Base-by-base conservation (phyloP, 2,329 filamentous ascomycete genomes). In the Hypoxylon sp. region DNA sequence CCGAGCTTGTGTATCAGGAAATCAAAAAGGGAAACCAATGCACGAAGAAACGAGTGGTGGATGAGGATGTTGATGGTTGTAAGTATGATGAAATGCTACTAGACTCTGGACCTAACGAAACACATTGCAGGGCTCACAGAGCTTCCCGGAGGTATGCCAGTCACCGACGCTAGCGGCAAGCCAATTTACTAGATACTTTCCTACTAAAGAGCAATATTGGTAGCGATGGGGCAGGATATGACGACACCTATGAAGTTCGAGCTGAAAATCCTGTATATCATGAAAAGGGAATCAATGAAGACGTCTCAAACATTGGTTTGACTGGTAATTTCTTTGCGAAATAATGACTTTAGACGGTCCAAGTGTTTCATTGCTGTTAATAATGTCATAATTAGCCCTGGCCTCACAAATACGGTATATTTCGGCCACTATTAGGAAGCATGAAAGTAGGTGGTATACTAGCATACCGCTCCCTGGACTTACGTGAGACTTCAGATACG, bases 131-230 rank as follows among this genome's bases (percentile, higher is more conserved):
- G 73, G 73, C 71, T 75, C 17, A 44, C 50, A 2, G 70, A 74
- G 50, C 59, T 75, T 54, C 73, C 73, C 6, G 73, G 73, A 4
- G 72, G 73, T 3, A 72, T 75, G 71, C 66, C 71, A 26, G 66
- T 75, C 13, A 75, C 72, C 1, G 69, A 72, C 14, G 71, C 65
- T 10, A 63, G 39, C n/a, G 68, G 64, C 4, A 63, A 70, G 5
- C 19, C 37, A 2, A 47, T 67, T 44, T 64, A 59, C 58, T 70
- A 67, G 35, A 33, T 2, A 5, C 22, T 44, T 17, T 5, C 10
- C 5, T 13, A 26, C 3, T 26, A 14, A 5, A 51, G 17, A 5
- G 22, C 19, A 33, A 53, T 39, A 6, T 6, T 13, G 22, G 29
- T 14, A 4, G 14, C 6, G 14, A 37, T 33, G 5, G 17, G 47